Conservation (phyloP, 352 stramenopile genomes). For the Phytophthora agathidicida region DNA sequence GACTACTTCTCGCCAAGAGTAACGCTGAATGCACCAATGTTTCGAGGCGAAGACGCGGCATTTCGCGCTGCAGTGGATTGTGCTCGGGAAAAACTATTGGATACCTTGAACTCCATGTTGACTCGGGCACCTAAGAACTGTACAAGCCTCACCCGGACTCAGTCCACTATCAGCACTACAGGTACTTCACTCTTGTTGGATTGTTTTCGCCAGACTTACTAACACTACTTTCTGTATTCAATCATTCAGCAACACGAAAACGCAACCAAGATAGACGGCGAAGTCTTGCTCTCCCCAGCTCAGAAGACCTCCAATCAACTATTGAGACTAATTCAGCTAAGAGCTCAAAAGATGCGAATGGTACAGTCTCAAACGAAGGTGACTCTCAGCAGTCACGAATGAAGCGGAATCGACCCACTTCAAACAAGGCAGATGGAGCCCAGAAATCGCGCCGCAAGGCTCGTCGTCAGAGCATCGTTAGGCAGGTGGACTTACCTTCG, state of each 20-base stretch:
- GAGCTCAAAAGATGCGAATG: conserved; percentile 4
- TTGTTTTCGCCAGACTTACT: background rate
- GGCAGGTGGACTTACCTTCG: conserved; percentile 23
- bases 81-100: conserved; percentile 29
- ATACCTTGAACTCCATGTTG: conserved; percentile 24
- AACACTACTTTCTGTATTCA: conserved; percentile 10
- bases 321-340: background rate
- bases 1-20: conserved; percentile 32
- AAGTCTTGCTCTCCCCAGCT: conserved; percentile 36
- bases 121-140: background rate
- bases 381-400: background rate
- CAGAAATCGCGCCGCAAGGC: conserved; percentile 27
- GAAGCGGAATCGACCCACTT: conserved; percentile 13
- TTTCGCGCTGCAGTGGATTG: conserved; percentile 29
- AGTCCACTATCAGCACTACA: background rate
- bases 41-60: conserved; percentile 7
- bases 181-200: conserved; percentile 4
- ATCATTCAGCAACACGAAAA: conserved; percentile 24
- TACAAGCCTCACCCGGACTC: background rate
- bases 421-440: conserved; percentile 3
- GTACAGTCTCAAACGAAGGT: background rate
- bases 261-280: conserved; percentile 31
- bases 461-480: conserved; percentile 51
- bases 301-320: conserved; percentile 26
- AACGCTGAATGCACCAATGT: conserved; percentile 1